Base-by-base conservation (phyloP, 2,329 filamentous ascomycete genomes). In the Beauveria medogensis region DNA sequence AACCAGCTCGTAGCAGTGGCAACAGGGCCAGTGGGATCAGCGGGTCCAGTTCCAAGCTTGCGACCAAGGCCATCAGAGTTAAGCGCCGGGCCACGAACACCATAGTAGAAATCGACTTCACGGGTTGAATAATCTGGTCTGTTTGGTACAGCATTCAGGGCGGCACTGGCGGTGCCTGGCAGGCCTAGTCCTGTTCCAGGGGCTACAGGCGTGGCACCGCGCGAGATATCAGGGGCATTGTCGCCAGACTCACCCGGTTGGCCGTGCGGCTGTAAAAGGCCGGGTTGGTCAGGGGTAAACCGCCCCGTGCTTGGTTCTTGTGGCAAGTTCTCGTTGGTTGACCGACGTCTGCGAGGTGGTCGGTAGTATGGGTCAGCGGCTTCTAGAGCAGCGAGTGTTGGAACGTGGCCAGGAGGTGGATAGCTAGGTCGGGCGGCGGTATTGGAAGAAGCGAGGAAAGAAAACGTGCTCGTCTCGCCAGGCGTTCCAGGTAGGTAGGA, bases 21-120 rank as follows among this genome's bases (percentile, higher is more conserved):
- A 22, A 96, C 90, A 0, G 92, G 91, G 0, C 92, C 91, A 43
- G 92, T 96, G 0, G 94, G 94, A 76, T 99, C 93, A 9, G 92
- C 92, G 2, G 94, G 94, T 0, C 94, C 94, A 5, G 94, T 99
- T 68, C 94, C 93, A 55, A 97, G 79, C 70, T 90, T 93, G 55
- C 94, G 83, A 22, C 90, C 91, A 0, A 89, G 89, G 3, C 86
- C 86, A 63, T 91, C 90, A 1, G 91, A 89, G 67, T 88, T 92
- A 14, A 97, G 77, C 1, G 93, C 91, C 22, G 92, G 91, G 0
- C 94, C 94, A 40, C 94, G 86, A 20, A 96, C 89, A 10, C 92
- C 90, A 69, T 99, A 97, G 74, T 97, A 97, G 69, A 96, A 96
- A 72, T 99, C 94, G 0, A 95, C 91, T 73, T 99, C 94, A 60